phyloP scores from a whole-genome alignment of 106 monocot genomes.

The Dendrobium catenatum region DNA sequence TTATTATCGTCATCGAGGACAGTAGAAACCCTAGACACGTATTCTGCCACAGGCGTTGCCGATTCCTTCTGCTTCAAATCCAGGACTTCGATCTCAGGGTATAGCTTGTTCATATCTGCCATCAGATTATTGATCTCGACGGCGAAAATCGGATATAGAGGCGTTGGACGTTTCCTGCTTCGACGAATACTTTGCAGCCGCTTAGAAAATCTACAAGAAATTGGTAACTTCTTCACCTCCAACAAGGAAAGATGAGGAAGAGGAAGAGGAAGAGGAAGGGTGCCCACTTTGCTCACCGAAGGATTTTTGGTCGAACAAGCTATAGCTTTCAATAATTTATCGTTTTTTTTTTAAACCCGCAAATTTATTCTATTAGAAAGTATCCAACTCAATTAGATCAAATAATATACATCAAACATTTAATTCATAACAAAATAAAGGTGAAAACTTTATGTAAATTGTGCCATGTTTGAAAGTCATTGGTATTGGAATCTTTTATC shows the following conservation, averaged over 20 bases:
- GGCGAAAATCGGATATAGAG: background rate
- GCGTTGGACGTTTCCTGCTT: background rate
- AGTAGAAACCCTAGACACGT: background rate
- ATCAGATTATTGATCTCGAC: background rate
- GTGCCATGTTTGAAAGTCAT: too few species aligned
- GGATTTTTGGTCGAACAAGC: background rate
- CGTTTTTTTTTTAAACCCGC: too few species aligned
- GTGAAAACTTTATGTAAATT: too few species aligned
- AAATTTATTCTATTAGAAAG: too few species aligned
- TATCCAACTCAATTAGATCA: too few species aligned
- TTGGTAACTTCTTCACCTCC: background rate
- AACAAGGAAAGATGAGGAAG: background rate
- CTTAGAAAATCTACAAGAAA: background rate
- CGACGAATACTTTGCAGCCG: background rate
- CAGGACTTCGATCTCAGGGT: background rate
- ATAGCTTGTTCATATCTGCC: background rate
- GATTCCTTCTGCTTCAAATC: background rate
- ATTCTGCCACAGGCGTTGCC: background rate
- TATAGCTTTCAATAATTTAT: background rate
- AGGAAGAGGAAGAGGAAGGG: background rate
- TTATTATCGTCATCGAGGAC: background rate
- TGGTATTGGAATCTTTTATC: too few species aligned
- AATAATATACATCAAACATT: too few species aligned
- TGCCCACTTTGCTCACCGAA: background rate
- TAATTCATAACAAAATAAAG: too few species aligned